phyloP scores from a whole-genome alignment of 2,329 filamentous ascomycete genomes.

The Emmonsiellopsis sp. region DNA sequence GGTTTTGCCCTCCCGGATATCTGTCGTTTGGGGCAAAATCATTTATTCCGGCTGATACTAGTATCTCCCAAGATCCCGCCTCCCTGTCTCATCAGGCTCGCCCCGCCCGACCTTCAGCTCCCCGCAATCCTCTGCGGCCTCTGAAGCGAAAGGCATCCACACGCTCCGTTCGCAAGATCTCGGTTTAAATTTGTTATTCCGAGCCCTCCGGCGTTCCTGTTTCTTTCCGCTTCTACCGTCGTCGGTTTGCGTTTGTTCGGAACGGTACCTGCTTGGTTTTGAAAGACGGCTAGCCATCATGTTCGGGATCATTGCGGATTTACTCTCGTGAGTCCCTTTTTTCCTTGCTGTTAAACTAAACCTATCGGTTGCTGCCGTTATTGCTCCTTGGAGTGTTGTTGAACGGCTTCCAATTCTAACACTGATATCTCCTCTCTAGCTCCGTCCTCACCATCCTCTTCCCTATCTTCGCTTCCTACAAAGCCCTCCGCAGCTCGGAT shows the following conservation, averaged over 20 bases:
- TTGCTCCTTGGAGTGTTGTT: background rate
- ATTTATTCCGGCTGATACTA: too few species aligned
- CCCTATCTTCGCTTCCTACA: slow-evolving; percentile 94
- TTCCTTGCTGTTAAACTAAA: background rate
- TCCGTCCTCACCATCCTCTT: slow-evolving; percentile 84
- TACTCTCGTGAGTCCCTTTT: slow-evolving; percentile 57
- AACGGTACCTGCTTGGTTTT: background rate
- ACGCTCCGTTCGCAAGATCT: too few species aligned
- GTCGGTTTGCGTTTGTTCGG: background rate
- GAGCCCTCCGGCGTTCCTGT: too few species aligned
- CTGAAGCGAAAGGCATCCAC: too few species aligned
- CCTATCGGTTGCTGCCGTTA: background rate
- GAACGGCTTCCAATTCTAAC: slow-evolving; percentile 8
- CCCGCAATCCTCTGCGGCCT: too few species aligned
- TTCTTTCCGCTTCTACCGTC: background rate
- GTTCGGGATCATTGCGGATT: slow-evolving; percentile 69
- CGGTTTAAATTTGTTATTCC: too few species aligned
- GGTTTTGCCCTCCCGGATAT: too few species aligned
- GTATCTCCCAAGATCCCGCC: too few species aligned
- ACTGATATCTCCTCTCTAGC: slow-evolving; percentile 39
- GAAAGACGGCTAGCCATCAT: slow-evolving; percentile 35
- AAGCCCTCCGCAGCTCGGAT: slow-evolving; percentile 87
- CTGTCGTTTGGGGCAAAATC: too few species aligned
- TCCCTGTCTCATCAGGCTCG: too few species aligned
- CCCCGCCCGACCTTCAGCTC: too few species aligned